These are phyloP conservation scores for Teratosphaeriaceae sp. DNA, from an alignment of 2,329 filamentous ascomycete species.

Conservation along the genomic window DNA sequence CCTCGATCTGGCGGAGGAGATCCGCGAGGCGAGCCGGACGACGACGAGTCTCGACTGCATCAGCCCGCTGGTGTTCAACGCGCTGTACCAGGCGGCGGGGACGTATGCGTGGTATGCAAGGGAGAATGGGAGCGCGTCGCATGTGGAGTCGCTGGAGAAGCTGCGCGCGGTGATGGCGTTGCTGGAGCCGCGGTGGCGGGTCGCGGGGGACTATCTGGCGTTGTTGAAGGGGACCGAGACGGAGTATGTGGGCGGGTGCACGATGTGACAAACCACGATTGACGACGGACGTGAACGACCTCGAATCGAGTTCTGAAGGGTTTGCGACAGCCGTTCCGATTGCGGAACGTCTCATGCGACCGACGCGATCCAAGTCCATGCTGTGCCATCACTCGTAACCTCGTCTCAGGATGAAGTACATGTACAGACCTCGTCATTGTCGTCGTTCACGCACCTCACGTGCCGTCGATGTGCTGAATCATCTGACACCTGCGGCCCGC, in stretches of 20 bases:
- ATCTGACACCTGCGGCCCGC: too few species aligned
- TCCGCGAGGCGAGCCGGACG: conserved; percentile 6
- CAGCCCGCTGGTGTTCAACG: conserved; percentile 10
- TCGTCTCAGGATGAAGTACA: too few species aligned
- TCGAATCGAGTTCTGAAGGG: not conserved
- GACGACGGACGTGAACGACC: not conserved
- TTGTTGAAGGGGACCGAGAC: conserved; percentile 6
- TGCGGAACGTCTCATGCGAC: too few species aligned
- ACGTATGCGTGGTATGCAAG: conserved; percentile 15
- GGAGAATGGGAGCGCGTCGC: conserved; percentile 10
- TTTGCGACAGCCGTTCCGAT: too few species aligned
- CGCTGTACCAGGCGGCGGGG: conserved; percentile 11
- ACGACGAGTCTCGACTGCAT: conserved; percentile 6
- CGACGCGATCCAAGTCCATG: too few species aligned
- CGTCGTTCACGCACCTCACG: too few species aligned
- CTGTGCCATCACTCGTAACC: too few species aligned
- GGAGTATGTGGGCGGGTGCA: not conserved
- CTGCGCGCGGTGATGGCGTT: conserved; percentile 8
- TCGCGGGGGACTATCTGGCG: conserved; percentile 16
- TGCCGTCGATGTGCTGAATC: too few species aligned
- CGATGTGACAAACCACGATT: not conserved
- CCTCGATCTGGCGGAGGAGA: conserved; percentile 9
- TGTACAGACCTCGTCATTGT: too few species aligned
- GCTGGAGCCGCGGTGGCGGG: conserved; percentile 14
- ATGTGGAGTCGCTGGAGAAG: conserved; percentile 7